phyloP scores from a whole-genome alignment of 2,329 filamentous ascomycete species.

The Fusarium temperatum region DNA sequence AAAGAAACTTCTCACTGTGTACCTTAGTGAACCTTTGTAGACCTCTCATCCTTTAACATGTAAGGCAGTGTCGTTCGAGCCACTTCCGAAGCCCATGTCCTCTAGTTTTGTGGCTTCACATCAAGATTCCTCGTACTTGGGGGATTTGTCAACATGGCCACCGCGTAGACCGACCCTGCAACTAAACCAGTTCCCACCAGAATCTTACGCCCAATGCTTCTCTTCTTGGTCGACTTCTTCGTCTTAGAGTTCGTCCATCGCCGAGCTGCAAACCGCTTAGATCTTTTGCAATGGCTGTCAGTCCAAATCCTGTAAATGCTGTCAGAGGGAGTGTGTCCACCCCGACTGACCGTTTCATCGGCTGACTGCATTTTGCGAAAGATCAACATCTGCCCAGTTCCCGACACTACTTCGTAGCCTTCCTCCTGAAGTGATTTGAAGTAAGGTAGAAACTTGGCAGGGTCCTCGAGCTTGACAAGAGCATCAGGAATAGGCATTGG shows the following conservation, averaged over 20 bases:
- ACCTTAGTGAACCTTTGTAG: background rate
- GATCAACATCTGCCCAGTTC: conserved; percentile 69
- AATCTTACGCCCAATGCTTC: conserved; percentile 57
- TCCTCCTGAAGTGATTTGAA: conserved; percentile 66
- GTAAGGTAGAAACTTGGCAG: conserved; percentile 71
- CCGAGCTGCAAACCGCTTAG: background rate
- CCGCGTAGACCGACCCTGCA: conserved; percentile 64
- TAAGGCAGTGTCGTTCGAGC: background rate
- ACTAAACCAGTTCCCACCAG: conserved; percentile 64
- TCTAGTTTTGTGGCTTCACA: conserved; percentile 37
- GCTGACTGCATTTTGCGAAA: conserved; percentile 66
- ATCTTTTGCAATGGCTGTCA: conserved; percentile 42
- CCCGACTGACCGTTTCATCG: conserved; percentile 60
- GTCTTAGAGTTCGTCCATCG: conserved; percentile 14
- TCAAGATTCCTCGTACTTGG: conserved; percentile 57
- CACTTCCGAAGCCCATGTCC: background rate
- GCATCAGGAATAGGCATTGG: conserved; percentile 68
- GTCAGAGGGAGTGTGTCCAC: conserved; percentile 70
- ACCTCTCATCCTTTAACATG: background rate
- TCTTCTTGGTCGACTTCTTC: conserved; percentile 48
- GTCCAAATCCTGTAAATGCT: conserved; percentile 50
- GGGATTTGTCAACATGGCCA: conserved; percentile 67
- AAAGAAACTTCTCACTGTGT: background rate
- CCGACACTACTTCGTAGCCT: conserved; percentile 74
- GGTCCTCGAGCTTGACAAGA: conserved; percentile 67